phyloP scores from a whole-genome alignment of 2,329 filamentous ascomycete species.

The Lasiodiplodia theobromae region DNA sequence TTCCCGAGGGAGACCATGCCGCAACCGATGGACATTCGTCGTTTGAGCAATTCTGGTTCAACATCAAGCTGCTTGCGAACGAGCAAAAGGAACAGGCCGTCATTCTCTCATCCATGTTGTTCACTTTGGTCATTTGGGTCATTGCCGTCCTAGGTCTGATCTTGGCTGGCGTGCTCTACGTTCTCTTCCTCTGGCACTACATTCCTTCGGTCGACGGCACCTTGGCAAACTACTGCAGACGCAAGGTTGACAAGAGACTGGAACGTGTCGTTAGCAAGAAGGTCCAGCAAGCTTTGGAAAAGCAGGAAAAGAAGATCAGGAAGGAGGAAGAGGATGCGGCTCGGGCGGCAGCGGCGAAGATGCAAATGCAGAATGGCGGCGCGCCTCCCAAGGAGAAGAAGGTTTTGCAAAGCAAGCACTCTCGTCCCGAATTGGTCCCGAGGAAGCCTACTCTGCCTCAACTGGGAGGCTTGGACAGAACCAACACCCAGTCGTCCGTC shows the following conservation, averaged over 20 bases:
- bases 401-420: conserved; percentile 50
- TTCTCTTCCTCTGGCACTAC: conserved; percentile 91
- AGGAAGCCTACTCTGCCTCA: conserved; percentile 27
- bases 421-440: conserved; percentile 12
- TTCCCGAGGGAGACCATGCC: conserved; percentile 64
- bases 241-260: conserved; percentile 87
- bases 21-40: conserved; percentile 65
- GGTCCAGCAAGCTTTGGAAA: conserved; percentile 86
- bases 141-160: conserved; percentile 77
- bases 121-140: conserved; percentile 88
- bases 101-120: conserved; percentile 89
- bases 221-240: conserved; percentile 83
- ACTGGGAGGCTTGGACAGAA: conserved; percentile 9
- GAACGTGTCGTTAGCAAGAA: conserved; percentile 84
- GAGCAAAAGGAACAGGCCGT: conserved; percentile 79
- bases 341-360: conserved; percentile 31
- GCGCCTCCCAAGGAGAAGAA: conserved; percentile 35
- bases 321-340: conserved; percentile 57
- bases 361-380: conserved; percentile 56
- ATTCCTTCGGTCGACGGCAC: conserved; percentile 83
- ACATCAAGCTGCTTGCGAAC: conserved; percentile 75
- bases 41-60: conserved; percentile 80
- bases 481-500: conserved; percentile 11
- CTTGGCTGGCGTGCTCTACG: conserved; percentile 78
- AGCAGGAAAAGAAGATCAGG: conserved; percentile 66